Evolutionary conservation across 139 green algal genomes (phyloP).

Genomic region (Asterochloris sp.): DNA sequence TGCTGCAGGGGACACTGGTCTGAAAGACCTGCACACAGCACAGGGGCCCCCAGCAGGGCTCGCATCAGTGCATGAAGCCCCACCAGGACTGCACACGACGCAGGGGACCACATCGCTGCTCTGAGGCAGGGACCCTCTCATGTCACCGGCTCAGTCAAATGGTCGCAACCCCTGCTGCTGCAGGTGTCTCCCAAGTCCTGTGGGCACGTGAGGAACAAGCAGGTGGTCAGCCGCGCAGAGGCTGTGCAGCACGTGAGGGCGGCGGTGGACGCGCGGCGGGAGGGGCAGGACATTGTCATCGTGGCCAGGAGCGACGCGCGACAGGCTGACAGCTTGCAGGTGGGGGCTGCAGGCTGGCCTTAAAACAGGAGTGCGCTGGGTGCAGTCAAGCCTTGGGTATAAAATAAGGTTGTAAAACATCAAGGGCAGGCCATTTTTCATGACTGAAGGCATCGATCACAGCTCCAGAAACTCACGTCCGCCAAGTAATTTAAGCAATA

Average conservation of each 20-base stretch:
- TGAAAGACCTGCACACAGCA: too few relatives aligned
- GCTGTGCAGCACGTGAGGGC: slow-evolving; percentile 76
- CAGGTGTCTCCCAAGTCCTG: slow-evolving; percentile 85
- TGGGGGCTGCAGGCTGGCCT: background rate
- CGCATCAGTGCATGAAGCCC: background rate
- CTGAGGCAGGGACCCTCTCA: too few relatives aligned
- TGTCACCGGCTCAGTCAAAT: too few relatives aligned
- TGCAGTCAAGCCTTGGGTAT: background rate
- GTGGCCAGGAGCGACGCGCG: slow-evolving; percentile 83
- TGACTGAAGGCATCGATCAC: too few relatives aligned
- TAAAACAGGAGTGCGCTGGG: background rate
- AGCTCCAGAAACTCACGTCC: too few relatives aligned
- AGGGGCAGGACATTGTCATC: slow-evolving; percentile 88
- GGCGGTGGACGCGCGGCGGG: slow-evolving; percentile 75
- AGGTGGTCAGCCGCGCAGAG: slow-evolving; percentile 78
- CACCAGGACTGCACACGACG: too few relatives aligned
- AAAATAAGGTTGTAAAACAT: background rate
- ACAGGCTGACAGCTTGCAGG: slow-evolving; percentile 49
- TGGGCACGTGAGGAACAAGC: slow-evolving; percentile 86
- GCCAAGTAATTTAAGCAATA: too few relatives aligned
- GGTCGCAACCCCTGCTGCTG: background rate
- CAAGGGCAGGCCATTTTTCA: too few relatives aligned
- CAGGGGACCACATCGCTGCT: too few relatives aligned
- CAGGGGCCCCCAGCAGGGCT: too few relatives aligned
- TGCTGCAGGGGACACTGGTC: too few relatives aligned